Conservation (phyloP, 805 yeast genomes). For the Maudiozyma turicensis region DNA sequence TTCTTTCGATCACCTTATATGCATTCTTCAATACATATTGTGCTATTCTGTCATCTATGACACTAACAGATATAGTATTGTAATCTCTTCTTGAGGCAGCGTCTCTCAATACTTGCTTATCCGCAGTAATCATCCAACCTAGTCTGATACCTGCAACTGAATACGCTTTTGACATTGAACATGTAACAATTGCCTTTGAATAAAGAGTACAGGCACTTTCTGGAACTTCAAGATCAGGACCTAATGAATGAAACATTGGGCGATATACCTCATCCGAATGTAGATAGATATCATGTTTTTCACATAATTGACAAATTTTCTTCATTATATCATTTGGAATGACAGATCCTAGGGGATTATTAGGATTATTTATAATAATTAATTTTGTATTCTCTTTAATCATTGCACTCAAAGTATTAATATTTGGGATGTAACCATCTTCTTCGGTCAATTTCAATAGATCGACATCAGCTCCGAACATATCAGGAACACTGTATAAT, state of each 20-base stretch:
- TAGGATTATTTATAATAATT: conserved; percentile 41
- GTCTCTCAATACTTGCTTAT: conserved; percentile 24
- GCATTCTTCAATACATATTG: conserved; percentile 33
- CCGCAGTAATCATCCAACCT: conserved; percentile 41
- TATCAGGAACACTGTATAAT: conserved; percentile 36
- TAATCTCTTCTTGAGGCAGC: conserved; percentile 38
- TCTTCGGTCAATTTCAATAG: conserved; percentile 28
- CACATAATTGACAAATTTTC: conserved; percentile 33
- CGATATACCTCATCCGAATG: conserved; percentile 47
- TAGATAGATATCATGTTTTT: conserved; percentile 27
- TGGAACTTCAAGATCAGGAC: conserved; percentile 21
- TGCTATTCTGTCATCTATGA: conserved; percentile 39
- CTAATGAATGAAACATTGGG: conserved; percentile 38
- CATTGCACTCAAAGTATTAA: conserved; percentile 26
- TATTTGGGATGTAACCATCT: conserved; percentile 31
- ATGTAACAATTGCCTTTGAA: conserved; percentile 36
- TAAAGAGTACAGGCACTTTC: conserved; percentile 35
- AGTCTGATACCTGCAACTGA: conserved; percentile 44
- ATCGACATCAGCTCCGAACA: conserved; percentile 37
- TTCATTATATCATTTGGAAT: conserved; percentile 29
- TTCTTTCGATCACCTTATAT: conserved; percentile 31
- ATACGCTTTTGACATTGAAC: conserved; percentile 46
- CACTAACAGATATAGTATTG: conserved; percentile 41
- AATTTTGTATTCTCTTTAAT: conserved; percentile 34
- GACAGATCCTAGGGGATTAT: conserved; percentile 35